Conservation (phyloP, 192 early-diverging fungal species). For the Gonapodya sp. region DNA sequence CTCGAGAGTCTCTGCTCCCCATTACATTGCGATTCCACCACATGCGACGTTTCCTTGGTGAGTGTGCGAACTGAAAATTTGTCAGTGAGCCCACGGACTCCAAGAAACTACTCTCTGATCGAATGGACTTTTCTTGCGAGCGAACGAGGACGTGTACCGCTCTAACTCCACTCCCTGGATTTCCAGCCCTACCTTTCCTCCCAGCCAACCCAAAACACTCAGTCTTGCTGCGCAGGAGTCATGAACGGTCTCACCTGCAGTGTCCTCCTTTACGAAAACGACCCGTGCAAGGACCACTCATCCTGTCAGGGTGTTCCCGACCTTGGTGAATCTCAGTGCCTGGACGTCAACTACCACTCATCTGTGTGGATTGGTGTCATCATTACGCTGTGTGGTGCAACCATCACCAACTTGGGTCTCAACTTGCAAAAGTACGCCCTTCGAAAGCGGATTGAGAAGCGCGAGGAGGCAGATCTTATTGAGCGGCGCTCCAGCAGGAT, state of each 20-base stretch:
- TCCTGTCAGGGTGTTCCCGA: background rate
- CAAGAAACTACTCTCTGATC: no score
- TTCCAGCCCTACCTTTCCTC: no score
- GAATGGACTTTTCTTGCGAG: no score
- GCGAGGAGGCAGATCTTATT: background rate
- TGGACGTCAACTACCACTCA: background rate
- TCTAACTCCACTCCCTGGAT: no score
- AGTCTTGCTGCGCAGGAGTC: background rate
- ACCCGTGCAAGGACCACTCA: background rate
- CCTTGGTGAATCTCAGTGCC: background rate
- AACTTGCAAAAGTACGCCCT: slow-evolving; percentile 74
- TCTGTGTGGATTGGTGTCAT: slow-evolving; percentile 61
- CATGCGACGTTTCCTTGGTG: background rate
- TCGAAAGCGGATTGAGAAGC: slow-evolving; percentile 48
- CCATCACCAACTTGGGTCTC: slow-evolving; percentile 63
- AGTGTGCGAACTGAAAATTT: background rate
- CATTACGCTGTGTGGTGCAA: slow-evolving; percentile 53
- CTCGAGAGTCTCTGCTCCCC: background rate
- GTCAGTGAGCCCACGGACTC: no score
- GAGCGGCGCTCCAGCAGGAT: background rate
- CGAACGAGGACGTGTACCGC: no score
- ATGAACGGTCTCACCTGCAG: background rate
- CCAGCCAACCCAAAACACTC: no score
- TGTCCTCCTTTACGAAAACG: background rate
- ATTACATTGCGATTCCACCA: background rate